A percentile compares a stretch with the other conserved stretches of the same genome.
Conservation (phyloP, 441 rosid species). For the Adansonia gregorii region DNA sequence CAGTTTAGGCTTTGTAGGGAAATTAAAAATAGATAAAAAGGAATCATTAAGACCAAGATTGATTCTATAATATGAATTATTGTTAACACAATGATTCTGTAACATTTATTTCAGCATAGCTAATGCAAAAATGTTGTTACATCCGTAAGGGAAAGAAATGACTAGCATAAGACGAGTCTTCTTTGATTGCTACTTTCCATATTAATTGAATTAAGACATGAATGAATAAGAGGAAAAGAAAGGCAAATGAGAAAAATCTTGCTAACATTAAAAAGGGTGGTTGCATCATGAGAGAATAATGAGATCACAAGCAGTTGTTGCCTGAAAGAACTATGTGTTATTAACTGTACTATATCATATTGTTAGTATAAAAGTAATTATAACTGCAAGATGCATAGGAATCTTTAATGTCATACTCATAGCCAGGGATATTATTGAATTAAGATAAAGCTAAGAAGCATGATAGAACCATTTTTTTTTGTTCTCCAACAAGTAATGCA, state of each 20-base stretch:
- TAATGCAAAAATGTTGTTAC: constrained; percentile 1
- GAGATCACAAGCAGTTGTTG: neutral
- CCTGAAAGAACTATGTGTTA: neutral
- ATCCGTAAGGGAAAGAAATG: neutral
- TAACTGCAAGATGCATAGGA: neutral
- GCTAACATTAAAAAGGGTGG: neutral
- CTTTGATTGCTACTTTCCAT: neutral
- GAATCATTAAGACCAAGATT: neutral
- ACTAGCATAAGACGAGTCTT: neutral
- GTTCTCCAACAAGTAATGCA: neutral
- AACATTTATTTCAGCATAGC: neutral
- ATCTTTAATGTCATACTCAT: neutral
- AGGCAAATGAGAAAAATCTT: neutral
- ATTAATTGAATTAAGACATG: neutral
- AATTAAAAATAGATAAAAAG: neutral
- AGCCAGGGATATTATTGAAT: neutral
- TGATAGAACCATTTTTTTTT: constrained; percentile 3
- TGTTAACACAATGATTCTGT: neutral
- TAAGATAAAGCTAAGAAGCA: neutral
- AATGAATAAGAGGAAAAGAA: neutral
- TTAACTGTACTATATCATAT: neutral
- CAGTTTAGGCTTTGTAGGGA: neutral
- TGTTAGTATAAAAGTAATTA: constrained; percentile 1
- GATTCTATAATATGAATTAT: neutral
- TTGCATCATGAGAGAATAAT: neutral